A percentile compares a stretch with the other conserved stretches of the same genome.
Conservation (phyloP, 169 alveolate genomes). For the Eimeria nieschulzi region DNA sequence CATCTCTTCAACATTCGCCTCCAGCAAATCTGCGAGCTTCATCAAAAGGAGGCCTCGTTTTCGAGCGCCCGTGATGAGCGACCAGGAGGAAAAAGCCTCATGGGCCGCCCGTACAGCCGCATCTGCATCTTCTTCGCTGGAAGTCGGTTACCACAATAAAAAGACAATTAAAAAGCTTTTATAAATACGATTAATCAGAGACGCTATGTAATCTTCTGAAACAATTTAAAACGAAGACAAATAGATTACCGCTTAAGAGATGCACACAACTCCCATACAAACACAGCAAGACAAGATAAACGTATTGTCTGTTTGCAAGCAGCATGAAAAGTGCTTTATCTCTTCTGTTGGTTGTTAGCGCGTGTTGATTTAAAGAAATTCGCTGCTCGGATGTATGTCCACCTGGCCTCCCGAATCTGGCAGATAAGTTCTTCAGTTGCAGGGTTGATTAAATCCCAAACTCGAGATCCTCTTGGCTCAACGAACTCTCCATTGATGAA, state of each 20-base stretch:
- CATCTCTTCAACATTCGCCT: constrained; percentile 84
- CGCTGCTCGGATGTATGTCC: too few species aligned
- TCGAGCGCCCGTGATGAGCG: constrained; percentile 76
- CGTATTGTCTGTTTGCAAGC: too few species aligned
- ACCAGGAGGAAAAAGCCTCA: constrained; percentile 86
- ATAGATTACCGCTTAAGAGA: too few species aligned
- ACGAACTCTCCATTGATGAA: constrained; percentile 83
- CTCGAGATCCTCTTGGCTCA: constrained; percentile 75
- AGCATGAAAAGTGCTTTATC: too few species aligned
- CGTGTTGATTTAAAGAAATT: too few species aligned
- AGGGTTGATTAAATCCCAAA: constrained; percentile 81
- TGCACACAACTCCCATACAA: too few species aligned
- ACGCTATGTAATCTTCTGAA: neutral
- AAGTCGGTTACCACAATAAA: neutral
- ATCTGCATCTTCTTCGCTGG: constrained; percentile 84
- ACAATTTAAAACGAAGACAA: too few species aligned
- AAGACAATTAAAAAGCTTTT: neutral
- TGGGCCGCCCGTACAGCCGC: constrained; percentile 88
- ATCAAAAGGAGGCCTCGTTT: constrained; percentile 80
- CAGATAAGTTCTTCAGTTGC: constrained; percentile 82
- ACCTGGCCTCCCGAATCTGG: constrained; percentile 80
- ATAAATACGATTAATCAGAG: neutral
- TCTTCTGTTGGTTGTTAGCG: too few species aligned
- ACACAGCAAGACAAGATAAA: too few species aligned
- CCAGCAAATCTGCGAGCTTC: constrained; percentile 85